Evolutionary conservation across 495 filamentous ascomycete species (phyloP).

Genomic region (Parachaetomium inaequale): DNA sequence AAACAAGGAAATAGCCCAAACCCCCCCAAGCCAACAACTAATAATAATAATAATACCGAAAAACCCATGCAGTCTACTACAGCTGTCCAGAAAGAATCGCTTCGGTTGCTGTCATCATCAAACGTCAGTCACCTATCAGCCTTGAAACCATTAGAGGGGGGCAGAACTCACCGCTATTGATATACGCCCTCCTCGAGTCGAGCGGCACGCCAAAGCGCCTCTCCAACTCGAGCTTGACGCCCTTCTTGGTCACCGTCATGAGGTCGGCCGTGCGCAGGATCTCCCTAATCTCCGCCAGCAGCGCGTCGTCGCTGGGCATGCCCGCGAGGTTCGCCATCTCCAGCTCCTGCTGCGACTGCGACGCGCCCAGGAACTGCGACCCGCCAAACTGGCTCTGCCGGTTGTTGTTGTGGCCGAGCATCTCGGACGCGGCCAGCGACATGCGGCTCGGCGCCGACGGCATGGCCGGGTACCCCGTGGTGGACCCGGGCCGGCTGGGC

Average conservation of each 20-base stretch:
- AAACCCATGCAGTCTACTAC: slow-evolving; percentile 21
- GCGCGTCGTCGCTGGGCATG: slow-evolving; percentile 80
- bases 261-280: slow-evolving; percentile 87
- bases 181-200: slow-evolving; percentile 80
- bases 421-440: slow-evolving; percentile 76
- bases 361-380: slow-evolving; percentile 44
- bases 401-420: slow-evolving; percentile 34
- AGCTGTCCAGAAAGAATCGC: slow-evolving; percentile 47
- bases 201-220: slow-evolving; percentile 76
- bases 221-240: slow-evolving; percentile 90
- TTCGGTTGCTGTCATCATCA: slow-evolving; percentile 41
- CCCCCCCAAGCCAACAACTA: too few relatives aligned
- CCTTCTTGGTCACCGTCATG: slow-evolving; percentile 99
- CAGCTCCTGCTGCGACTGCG: slow-evolving; percentile 54
- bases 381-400: slow-evolving; percentile 50
- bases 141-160: neutral
- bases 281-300: slow-evolving; percentile 90
- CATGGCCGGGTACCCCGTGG: slow-evolving; percentile 52
- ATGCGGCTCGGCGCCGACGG: slow-evolving; percentile 49
- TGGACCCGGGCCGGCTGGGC: slow-evolving; percentile 69
- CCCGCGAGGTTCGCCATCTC: slow-evolving; percentile 64
- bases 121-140: slow-evolving; percentile 10
- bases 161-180: slow-evolving; percentile 75
- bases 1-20: neutral
- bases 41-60: neutral